Percentiles rank a stretch among this genome's conserved stretches.
phyloP scores from a whole-genome alignment of 768 basidiomycete species.

The Termitomyces sp. region DNA sequence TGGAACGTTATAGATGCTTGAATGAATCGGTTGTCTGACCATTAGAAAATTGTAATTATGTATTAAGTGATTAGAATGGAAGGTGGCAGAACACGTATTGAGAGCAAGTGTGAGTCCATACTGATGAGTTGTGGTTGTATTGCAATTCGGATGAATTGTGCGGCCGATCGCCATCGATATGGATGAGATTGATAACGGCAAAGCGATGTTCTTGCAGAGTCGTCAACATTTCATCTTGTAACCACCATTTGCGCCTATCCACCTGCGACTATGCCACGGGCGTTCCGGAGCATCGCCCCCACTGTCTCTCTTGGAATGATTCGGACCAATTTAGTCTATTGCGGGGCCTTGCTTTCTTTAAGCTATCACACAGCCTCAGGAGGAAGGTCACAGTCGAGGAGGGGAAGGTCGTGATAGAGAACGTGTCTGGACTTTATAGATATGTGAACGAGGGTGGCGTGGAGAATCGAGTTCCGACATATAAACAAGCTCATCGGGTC shows the following conservation, averaged over 20 bases:
- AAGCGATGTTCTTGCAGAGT: neutral
- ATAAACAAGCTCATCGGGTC: slow-evolving; percentile 4
- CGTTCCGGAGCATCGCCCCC: neutral
- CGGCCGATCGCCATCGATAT: slow-evolving; percentile 12
- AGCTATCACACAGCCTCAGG: neutral
- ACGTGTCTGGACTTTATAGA: neutral
- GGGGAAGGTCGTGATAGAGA: neutral
- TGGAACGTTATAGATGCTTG: neutral
- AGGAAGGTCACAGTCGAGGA: neutral
- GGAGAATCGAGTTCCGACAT: neutral
- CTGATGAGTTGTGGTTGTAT: too few species aligned
- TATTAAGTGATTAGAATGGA: neutral
- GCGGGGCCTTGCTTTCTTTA: neutral
- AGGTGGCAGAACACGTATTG: neutral
- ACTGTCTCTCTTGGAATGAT: neutral
- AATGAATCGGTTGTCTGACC: too few species aligned
- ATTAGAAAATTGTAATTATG: too few species aligned
- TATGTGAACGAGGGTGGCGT: slow-evolving; percentile 4
- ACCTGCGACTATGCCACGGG: neutral
- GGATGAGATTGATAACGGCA: slow-evolving; percentile 14
- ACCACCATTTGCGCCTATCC: slow-evolving; percentile 2
- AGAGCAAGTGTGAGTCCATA: too few species aligned
- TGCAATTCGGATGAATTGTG: slow-evolving; percentile 1
- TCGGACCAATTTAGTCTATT: neutral
- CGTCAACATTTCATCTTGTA: neutral